A percentile compares a stretch with the other conserved stretches of the same genome.
Evolutionary conservation across 2,329 filamentous ascomycete genomes (phyloP).

Genomic region (Stagonosporopsis cucurbitacearum): DNA sequence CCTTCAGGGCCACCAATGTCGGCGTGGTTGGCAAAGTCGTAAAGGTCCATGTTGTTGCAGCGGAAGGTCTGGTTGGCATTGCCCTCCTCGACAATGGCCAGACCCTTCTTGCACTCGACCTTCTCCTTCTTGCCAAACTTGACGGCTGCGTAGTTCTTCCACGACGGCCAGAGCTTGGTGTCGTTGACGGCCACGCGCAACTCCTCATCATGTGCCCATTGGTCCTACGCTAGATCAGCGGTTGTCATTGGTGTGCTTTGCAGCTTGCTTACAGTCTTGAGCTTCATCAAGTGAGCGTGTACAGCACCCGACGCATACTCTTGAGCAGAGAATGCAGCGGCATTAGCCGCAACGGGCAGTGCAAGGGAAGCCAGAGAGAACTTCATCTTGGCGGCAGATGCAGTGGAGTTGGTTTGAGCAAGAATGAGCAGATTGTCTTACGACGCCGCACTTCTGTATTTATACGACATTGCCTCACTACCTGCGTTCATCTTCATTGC

Average conservation of each 20-base stretch:
- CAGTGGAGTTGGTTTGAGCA: slow-evolving; percentile 29
- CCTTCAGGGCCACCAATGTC: slow-evolving; percentile 57
- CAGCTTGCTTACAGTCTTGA: slow-evolving; percentile 27
- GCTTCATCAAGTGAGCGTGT: slow-evolving; percentile 36
- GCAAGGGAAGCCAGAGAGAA: slow-evolving; percentile 31
- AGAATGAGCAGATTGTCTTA: slow-evolving; percentile 29
- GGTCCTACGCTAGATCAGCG: slow-evolving; percentile 17
- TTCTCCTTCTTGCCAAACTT: slow-evolving; percentile 28
- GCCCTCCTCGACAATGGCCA: slow-evolving; percentile 30
- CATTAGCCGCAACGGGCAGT: slow-evolving; percentile 31
- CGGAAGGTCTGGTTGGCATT: slow-evolving; percentile 36
- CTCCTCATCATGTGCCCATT: slow-evolving; percentile 32
- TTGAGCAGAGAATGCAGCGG: slow-evolving; percentile 29
- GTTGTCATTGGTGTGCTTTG: background rate
- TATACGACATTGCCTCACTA: slow-evolving; percentile 20
- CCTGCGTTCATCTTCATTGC: background rate
- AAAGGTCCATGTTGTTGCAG: slow-evolving; percentile 56
- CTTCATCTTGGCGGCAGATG: slow-evolving; percentile 33
- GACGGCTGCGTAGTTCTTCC: slow-evolving; percentile 22
- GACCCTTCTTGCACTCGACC: slow-evolving; percentile 31
- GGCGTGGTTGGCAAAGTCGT: slow-evolving; percentile 62
- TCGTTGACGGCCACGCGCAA: slow-evolving; percentile 8
- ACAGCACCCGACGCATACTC: slow-evolving; percentile 35
- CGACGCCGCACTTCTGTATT: slow-evolving; percentile 18
- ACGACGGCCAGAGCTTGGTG: slow-evolving; percentile 28